These are phyloP conservation scores for Capsella bursapastoris DNA, from an alignment of 345 rosid genomes.

Conservation along the genomic window DNA sequence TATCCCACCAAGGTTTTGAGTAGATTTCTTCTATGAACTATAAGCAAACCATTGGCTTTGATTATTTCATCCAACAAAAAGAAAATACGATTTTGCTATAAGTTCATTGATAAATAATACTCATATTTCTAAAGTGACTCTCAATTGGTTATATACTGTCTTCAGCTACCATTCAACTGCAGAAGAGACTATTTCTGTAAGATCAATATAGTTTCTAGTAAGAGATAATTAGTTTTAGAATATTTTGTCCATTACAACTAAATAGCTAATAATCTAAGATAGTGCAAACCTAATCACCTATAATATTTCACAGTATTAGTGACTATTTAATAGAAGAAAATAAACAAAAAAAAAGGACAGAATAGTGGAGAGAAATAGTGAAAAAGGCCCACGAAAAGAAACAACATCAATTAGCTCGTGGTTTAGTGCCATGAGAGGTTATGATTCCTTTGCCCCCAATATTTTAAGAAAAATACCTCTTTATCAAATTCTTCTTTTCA, in stretches of 20 bases:
- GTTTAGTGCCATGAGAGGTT: constrained; percentile 56
- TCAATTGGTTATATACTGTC: constrained; percentile 2
- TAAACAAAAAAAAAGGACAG: not conserved
- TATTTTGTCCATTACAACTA: not conserved
- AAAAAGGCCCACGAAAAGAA: constrained; percentile 63
- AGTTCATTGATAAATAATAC: not conserved
- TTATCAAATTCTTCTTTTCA: constrained; percentile 21
- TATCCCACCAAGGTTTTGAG: constrained; percentile 13
- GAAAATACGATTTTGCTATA: not conserved
- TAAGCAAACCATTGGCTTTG: constrained; percentile 10
- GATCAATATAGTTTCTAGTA: constrained; percentile 10
- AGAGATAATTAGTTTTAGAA: constrained; percentile 15
- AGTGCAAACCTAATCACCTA: constrained; percentile 32
- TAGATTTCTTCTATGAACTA: not conserved
- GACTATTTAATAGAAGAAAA: constrained; percentile 11
- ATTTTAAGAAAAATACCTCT: constrained; percentile 29
- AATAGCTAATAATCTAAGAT: not conserved
- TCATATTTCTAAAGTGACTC: not conserved
- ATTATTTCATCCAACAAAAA: not conserved
- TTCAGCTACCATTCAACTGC: not conserved
- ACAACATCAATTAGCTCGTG: constrained; percentile 58
- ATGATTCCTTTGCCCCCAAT: constrained; percentile 52
- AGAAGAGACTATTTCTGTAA: not conserved
- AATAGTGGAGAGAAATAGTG: constrained; percentile 34
- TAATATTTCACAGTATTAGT: constrained; percentile 23